Conservation (phyloP, 2,329 filamentous ascomycete species). For the Arthrobotrys pseudoclavata region DNA sequence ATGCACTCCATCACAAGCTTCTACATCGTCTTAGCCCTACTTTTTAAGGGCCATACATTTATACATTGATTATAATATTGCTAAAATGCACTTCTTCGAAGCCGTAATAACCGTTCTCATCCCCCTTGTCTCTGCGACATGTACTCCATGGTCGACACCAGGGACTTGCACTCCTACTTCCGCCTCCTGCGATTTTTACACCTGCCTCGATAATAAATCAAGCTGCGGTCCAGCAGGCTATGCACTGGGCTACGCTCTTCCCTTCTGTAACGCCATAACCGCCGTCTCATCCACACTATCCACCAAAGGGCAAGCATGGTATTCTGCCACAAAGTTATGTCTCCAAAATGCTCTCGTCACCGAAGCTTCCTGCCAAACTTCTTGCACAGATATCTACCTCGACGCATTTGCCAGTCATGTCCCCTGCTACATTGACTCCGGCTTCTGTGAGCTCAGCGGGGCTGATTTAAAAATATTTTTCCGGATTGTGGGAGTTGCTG, state of each 20-base stretch:
- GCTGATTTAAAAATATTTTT: slow-evolving; percentile 48
- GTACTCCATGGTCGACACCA: slow-evolving; percentile 36
- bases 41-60: neutral
- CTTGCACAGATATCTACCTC: slow-evolving; percentile 40
- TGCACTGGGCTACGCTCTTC: slow-evolving; percentile 39
- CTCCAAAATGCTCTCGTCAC: slow-evolving; percentile 45
- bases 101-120: neutral
- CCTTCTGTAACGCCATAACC: slow-evolving; percentile 41
- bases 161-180: slow-evolving; percentile 44
- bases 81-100: slow-evolving; percentile 37
- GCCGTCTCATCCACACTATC: slow-evolving; percentile 30
- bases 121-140: slow-evolving; percentile 34
- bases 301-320: slow-evolving; percentile 45
- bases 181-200: slow-evolving; percentile 42
- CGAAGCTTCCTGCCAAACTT: slow-evolving; percentile 38
- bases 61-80: neutral
- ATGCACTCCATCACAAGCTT: neutral
- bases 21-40: neutral
- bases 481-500: slow-evolving; percentile 40
- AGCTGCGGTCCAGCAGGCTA: slow-evolving; percentile 35
- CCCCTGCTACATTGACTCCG: slow-evolving; percentile 36
- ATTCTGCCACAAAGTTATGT: slow-evolving; percentile 36
- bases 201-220: slow-evolving; percentile 33
- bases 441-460: slow-evolving; percentile 31
- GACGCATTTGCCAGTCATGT: slow-evolving; percentile 52